Evolutionary conservation across 805 yeast genomes (phyloP), one percentile per base, ranked within the genome.

Genomic region (Jamesozyma lodderae): DNA sequence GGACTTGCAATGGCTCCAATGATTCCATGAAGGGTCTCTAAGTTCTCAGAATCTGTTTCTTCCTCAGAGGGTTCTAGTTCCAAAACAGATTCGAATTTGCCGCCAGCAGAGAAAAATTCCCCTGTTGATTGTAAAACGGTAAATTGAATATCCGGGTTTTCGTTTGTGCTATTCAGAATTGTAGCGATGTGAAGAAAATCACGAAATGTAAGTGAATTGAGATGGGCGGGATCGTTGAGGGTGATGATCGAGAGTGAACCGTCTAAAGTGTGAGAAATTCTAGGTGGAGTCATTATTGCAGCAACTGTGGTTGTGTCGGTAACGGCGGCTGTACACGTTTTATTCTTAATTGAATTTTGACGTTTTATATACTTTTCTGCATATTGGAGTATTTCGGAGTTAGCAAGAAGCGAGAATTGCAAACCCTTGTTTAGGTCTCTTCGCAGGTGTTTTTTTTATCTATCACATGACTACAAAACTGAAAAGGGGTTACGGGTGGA

Each of bases 101-200:
- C 95, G 23, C 95, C 95, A 1, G 94, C 80, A 25, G 85, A 76
- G 59, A 85, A 86, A 55, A 73, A 81, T 41, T 78, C 66, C 0
- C 95, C 95, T 0, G 81, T 68, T 26, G 85, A 69, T 49, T 75
- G 79, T 29, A 86, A 57, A 33, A 82, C 63, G 0, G 95, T 86
- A 13, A 74, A 67, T 3, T 70, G 47, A 0, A 90, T 77, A n/a
- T 66, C 64, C 17, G 73, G 73, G 40, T 81, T 78, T 4, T 62
- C 51, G 44, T 83, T 78, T 0, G 94, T 86, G 42, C 67, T 53
- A 45, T 75, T 74, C 10, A 86, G 59, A 10, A 69, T 64, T 41
- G 70, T 63, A 4, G 80, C 84, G 36, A 85, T 63, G 36, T 68
- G 58, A 24, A 73, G 62, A 57, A 81, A 82, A 49, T 82, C 85